These are phyloP conservation scores for Phyllosticta paracitricarpa DNA, from an alignment of 2,329 filamentous ascomycete genomes.

Conservation along the genomic window DNA sequence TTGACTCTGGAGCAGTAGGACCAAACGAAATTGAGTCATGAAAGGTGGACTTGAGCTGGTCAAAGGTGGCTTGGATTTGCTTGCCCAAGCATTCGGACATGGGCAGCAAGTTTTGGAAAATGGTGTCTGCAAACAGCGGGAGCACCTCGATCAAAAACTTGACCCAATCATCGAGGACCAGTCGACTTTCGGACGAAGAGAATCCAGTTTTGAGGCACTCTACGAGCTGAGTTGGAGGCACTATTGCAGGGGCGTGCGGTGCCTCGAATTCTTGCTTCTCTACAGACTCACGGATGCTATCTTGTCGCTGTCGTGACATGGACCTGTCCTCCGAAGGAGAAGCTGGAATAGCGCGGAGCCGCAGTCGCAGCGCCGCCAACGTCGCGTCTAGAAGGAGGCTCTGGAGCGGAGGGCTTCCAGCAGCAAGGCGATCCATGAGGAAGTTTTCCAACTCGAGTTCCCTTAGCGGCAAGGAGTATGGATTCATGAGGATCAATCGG, in stretches of 20 bases:
- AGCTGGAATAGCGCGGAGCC: constrained; percentile 12
- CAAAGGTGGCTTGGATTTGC: constrained; percentile 65
- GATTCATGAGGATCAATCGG: constrained; percentile 55
- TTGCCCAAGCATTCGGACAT: constrained; percentile 81
- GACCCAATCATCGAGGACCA: constrained; percentile 86
- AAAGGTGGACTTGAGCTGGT: constrained; percentile 58
- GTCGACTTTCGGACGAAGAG: constrained; percentile 60
- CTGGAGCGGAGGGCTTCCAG: constrained; percentile 56
- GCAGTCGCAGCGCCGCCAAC: constrained; percentile 60
- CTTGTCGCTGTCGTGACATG: constrained; percentile 3
- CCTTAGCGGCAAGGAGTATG: constrained; percentile 49
- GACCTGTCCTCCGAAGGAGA: not conserved
- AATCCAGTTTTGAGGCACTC: constrained; percentile 77
- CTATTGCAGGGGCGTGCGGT: constrained; percentile 24
- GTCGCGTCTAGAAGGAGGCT: constrained; percentile 71
- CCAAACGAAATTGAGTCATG: constrained; percentile 24
- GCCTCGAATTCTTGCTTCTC: constrained; percentile 21
- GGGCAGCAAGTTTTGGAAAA: constrained; percentile 85
- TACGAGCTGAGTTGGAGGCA: constrained; percentile 63
- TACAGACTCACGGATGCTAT: constrained; percentile 27
- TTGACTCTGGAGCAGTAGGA: constrained; percentile 51
- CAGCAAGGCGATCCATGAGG: constrained; percentile 58
- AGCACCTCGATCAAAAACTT: constrained; percentile 73
- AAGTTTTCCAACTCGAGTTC: constrained; percentile 59
- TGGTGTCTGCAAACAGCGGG: constrained; percentile 70